phyloP scores from a whole-genome alignment of 2,329 filamentous ascomycete genomes.

The Aureobasidium pullulans region DNA sequence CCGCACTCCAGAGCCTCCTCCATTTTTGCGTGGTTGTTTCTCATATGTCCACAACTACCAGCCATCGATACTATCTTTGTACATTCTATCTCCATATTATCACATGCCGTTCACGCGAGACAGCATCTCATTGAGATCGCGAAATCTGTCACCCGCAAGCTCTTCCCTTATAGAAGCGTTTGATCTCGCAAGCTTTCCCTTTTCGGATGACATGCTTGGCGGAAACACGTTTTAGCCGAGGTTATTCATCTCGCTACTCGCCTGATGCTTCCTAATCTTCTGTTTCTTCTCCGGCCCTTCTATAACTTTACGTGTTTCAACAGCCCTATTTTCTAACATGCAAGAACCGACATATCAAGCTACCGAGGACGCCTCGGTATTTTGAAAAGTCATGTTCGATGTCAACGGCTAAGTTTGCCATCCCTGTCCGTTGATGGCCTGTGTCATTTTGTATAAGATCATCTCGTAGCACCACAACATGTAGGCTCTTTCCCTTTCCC shows the following conservation, averaged over 20 bases:
- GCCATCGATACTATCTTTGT: no score
- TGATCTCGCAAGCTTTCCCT: neutral
- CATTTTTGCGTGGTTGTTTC: no score
- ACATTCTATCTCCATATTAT: no score
- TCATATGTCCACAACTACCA: no score
- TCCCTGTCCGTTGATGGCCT: neutral
- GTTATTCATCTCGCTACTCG: neutral
- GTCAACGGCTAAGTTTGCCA: neutral
- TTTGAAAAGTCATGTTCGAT: neutral
- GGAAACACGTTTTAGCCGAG: neutral
- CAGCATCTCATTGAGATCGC: no score
- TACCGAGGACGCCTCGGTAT: neutral
- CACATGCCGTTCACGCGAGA: no score
- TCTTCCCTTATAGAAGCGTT: neutral
- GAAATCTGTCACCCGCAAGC: no score
- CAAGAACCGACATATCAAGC: neutral
- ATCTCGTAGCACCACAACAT: neutral
- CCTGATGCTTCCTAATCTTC: slow-evolving; percentile 1
- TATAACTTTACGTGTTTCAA: neutral
- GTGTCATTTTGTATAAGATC: neutral
- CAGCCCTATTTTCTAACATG: neutral
- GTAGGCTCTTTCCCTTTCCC: neutral
- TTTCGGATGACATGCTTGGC: neutral
- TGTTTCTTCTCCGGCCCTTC: neutral
- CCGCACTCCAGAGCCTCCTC: no score